A percentile compares a stretch with the other conserved stretches of the same genome.
Evolutionary conservation across 345 rosid species (phyloP).

Genomic region (Rhizophora apiculata): DNA sequence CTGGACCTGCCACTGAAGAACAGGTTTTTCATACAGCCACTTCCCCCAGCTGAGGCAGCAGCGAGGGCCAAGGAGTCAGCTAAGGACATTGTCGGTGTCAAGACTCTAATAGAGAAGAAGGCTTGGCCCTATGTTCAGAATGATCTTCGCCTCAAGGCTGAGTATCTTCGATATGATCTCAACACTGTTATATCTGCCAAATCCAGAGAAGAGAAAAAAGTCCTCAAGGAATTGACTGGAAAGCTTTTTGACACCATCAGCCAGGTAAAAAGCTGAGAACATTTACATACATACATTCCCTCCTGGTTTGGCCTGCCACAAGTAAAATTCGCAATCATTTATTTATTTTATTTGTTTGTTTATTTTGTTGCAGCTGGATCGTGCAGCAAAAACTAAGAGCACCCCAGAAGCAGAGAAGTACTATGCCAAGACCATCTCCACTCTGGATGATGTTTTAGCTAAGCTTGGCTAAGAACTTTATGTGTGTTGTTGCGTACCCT

Average conservation of each 20-base stretch:
- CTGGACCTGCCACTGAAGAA: conserved; percentile 43
- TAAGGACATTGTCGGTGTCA: conserved; percentile 70
- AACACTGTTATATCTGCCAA: conserved; percentile 75
- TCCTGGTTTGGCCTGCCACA: neutral
- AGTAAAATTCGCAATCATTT: neutral
- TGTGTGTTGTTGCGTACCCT: conserved; percentile 1
- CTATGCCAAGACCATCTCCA: conserved; percentile 68
- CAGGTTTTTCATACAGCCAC: conserved; percentile 73
- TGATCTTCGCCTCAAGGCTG: conserved; percentile 72
- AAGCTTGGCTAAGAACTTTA: conserved; percentile 61
- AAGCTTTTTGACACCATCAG: conserved; percentile 68
- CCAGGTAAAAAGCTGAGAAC: conserved; percentile 36
- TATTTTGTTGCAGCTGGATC: conserved; percentile 52
- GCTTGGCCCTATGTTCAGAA: conserved; percentile 89
- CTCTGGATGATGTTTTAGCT: conserved; percentile 75
- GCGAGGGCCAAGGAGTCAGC: conserved; percentile 84
- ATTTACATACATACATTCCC: neutral
- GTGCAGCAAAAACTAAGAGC: conserved; percentile 92
- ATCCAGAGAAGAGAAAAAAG: conserved; percentile 67
- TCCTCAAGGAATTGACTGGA: conserved; percentile 60
- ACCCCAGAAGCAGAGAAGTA: conserved; percentile 76
- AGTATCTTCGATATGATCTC: conserved; percentile 81
- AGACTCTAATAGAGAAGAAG: conserved; percentile 73
- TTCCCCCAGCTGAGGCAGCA: conserved; percentile 62
- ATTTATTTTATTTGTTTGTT: conserved; percentile 1